These are phyloP conservation scores for Cylindrodendrum hubeiense DNA, from an alignment of 2,329 filamentous ascomycete species.

Conservation along the genomic window DNA sequence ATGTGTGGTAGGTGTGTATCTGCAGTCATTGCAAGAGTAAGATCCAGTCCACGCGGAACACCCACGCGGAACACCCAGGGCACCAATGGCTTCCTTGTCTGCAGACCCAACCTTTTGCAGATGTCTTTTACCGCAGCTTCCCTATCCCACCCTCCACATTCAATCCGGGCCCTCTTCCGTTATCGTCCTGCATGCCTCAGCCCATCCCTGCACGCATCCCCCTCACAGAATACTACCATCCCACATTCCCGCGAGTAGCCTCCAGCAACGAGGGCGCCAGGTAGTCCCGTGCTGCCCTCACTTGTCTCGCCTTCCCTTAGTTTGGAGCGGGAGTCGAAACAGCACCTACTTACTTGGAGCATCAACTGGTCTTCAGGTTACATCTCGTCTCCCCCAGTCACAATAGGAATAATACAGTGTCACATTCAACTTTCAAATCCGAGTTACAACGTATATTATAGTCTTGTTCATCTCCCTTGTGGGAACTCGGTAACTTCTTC, in stretches of 20 bases:
- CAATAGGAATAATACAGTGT: neutral
- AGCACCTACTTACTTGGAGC: neutral
- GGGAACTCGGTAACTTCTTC: conserved; percentile 10
- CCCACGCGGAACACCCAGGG: conserved; percentile 1
- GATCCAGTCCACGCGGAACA: conserved; percentile 1
- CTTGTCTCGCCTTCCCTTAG: neutral
- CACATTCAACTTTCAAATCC: neutral
- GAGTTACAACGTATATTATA: conserved; percentile 19
- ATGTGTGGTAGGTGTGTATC: conserved; percentile 14
- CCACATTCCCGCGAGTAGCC: neutral
- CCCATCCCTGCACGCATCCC: conserved; percentile 23
- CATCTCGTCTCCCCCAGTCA: neutral
- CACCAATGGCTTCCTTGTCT: conserved; percentile 16
- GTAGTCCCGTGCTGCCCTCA: neutral
- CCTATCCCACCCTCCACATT: conserved; percentile 26
- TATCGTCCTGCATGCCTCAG: conserved; percentile 27
- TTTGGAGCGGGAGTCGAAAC: neutral
- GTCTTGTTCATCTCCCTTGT: conserved; percentile 8
- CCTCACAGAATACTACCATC: conserved; percentile 7
- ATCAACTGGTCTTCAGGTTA: neutral
- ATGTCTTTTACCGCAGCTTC: conserved; percentile 22
- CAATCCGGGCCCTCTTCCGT: conserved; percentile 17
- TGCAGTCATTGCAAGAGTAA: neutral
- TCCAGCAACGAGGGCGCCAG: too few relatives aligned
- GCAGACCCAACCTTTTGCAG: neutral